Percentiles rank a stretch among this genome's conserved stretches.
Evolutionary conservation across 208 protist genomes (phyloP).

Genomic region (Crithidia acanthocephali): DNA sequence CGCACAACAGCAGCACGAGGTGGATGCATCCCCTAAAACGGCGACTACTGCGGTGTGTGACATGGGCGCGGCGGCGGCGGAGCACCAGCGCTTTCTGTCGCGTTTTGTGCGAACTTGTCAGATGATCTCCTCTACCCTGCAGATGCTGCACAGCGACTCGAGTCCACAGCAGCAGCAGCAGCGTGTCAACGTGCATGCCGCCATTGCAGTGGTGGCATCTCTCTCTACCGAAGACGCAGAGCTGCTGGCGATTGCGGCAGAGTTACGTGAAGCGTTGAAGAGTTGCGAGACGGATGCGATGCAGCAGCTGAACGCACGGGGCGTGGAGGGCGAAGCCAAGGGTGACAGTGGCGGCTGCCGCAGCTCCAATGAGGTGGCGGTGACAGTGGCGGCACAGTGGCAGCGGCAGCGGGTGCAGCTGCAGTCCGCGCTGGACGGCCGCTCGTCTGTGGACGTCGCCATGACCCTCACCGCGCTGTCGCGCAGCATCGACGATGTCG

Average conservation of each 20-base stretch:
- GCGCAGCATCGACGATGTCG: conserved; percentile 44
- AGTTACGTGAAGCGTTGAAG: neutral
- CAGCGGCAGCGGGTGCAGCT: conserved; percentile 12
- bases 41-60: no score
- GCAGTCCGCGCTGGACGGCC: conserved; percentile 40
- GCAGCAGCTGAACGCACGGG: neutral
- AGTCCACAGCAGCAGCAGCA: no score
- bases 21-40: neutral
- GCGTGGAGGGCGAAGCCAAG: no score
- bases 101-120: neutral
- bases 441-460: conserved; percentile 35
- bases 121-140: neutral
- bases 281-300: neutral
- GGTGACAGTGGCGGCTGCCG: no score
- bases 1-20: neutral
- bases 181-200: no score
- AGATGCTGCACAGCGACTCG: neutral
- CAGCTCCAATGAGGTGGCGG: neutral
- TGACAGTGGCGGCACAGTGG: conserved; percentile 17
- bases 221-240: conserved; percentile 6
- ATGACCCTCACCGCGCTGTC: conserved; percentile 50
- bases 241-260: neutral
- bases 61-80: neutral
- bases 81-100: conserved; percentile 2
- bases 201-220: neutral